Conservation (phyloP, 225 moss, liverwort and hornwort genomes). For the Sphagnum tenellum region DNA sequence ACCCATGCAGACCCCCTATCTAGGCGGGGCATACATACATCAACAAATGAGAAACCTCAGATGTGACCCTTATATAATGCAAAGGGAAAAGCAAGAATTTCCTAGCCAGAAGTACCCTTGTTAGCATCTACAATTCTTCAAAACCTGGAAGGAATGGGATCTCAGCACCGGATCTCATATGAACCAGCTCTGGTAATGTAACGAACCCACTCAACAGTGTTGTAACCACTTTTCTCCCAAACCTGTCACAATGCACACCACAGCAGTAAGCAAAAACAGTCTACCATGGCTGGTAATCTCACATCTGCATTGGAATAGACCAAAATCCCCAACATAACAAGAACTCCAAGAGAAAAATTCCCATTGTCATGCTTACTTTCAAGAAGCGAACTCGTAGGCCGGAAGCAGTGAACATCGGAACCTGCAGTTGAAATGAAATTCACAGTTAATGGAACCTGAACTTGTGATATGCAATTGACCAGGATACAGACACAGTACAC, state of each 20-base stretch:
- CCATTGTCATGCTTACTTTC: conserved; percentile 34
- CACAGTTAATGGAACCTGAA: neutral
- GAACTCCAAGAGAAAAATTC: neutral
- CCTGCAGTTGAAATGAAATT: conserved; percentile 21
- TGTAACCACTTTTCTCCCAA: conserved; percentile 98
- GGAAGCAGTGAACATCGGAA: conserved; percentile 93
- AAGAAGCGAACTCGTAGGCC: conserved; percentile 81
- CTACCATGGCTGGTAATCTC: neutral
- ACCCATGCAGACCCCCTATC: conserved; percentile 3
- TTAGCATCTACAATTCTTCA: conserved; percentile 22
- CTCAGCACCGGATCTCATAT: conserved; percentile 91
- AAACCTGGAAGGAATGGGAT: conserved; percentile 2
- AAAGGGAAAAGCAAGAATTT: neutral
- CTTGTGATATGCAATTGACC: too few relatives aligned
- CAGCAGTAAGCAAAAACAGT: neutral
- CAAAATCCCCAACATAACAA: too few relatives aligned
- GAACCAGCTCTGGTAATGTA: conserved; percentile 98
- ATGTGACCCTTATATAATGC: conserved; percentile 11
- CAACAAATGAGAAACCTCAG: conserved; percentile 2
- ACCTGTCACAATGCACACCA: conserved; percentile 34
- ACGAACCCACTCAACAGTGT: conserved; percentile 96
- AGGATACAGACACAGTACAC: neutral
- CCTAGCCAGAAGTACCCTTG: conserved; percentile 14
- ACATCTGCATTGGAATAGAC: neutral
- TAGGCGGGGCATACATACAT: conserved; percentile 2